A percentile compares a stretch with the other conserved stretches of the same genome.
Evolutionary conservation across 192 early-diverging fungal genomes (phyloP).

Genomic region (Linderina pennispora): DNA sequence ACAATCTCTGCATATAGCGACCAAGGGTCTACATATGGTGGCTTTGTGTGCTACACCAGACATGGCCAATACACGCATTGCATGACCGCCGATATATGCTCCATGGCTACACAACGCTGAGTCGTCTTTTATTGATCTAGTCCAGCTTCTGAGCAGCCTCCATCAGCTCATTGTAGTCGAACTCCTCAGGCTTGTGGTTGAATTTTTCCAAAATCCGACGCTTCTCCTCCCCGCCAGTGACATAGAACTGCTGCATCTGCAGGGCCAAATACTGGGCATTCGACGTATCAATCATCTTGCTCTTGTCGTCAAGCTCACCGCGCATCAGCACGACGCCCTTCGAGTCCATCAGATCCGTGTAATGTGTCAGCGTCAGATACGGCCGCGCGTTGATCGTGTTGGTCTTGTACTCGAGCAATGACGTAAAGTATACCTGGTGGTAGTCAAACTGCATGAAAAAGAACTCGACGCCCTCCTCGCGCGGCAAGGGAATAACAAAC

Average conservation of each 20-base stretch:
- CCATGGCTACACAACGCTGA: too few relatives aligned
- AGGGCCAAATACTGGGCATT: slow-evolving; percentile 76
- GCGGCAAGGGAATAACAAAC: slow-evolving; percentile 84
- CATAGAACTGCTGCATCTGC: slow-evolving; percentile 85
- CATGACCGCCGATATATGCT: too few relatives aligned
- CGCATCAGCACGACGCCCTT: slow-evolving; percentile 90
- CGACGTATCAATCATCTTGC: slow-evolving; percentile 49
- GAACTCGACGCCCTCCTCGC: slow-evolving; percentile 77
- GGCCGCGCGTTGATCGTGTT: slow-evolving; percentile 71
- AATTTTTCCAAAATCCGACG: slow-evolving; percentile 67
- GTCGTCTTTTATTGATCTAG: too few relatives aligned
- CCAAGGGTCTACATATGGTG: too few relatives aligned
- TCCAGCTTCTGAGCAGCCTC: slow-evolving; percentile 44
- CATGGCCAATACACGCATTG: too few relatives aligned
- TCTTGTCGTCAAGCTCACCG: slow-evolving; percentile 60
- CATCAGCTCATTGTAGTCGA: slow-evolving; percentile 64
- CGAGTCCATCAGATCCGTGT: slow-evolving; percentile 71
- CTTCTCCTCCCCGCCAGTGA: slow-evolving; percentile 63
- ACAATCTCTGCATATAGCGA: too few relatives aligned
- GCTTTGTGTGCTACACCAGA: too few relatives aligned
- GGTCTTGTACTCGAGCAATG: slow-evolving; percentile 84
- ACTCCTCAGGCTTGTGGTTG: slow-evolving; percentile 66
- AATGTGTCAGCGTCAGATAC: slow-evolving; percentile 79
- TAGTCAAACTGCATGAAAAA: slow-evolving; percentile 78
- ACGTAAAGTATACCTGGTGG: slow-evolving; percentile 84